Base-by-base conservation (phyloP, 2,329 filamentous ascomycete species). In the Hirsutella rhossiliensis region DNA sequence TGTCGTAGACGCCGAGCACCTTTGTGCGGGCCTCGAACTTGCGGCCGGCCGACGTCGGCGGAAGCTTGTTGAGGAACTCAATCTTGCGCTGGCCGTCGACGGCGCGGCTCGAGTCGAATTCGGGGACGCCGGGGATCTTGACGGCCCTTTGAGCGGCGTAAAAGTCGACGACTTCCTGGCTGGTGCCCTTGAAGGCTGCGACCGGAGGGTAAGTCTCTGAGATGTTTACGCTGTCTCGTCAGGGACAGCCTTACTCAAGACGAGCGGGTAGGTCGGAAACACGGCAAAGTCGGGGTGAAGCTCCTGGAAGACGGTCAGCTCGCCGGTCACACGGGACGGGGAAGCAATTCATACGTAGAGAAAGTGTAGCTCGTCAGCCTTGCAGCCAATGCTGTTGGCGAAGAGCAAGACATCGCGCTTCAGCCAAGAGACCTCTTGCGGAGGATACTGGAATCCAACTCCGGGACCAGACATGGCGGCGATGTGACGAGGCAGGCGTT, bases 361-460 rank as follows among this genome's bases (percentile, higher is more conserved):
- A 61, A 90, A 94, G 61, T 95, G 87, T 57, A 95, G 78, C 71
- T 96, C 89, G 54, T 94, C 81, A n/a, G 75, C 74, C 12, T 78
- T 90, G 59, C 75, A 81, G 45, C 89, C 89, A 61, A 96, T 90
- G 67, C 83, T 90, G 64, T 84, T 83, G 54, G 89, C 88, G 63
- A 96, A 96, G 48, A 97, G 80, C 48, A 96, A 73, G 31, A 82
- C 78, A 71, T 96, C 89, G 52, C 89, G 80, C 75, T 89, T 88
- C 55, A 86, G 65, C 89, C 88, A 96, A 54, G 82, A 76, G 11
- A 94, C 87, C 58, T 82, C 76, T 57, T 78, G 69, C 40, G 76
- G 64, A 46, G 87, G 86, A 62, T 84, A 94, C 64, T 92, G 78
- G 65, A 89, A 88, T 56, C 87, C 87, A 59, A 71, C 76, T 52